Evolutionary conservation across 1,139 yeast genomes (phyloP).

Genomic region (Geotrichum siamense): DNA sequence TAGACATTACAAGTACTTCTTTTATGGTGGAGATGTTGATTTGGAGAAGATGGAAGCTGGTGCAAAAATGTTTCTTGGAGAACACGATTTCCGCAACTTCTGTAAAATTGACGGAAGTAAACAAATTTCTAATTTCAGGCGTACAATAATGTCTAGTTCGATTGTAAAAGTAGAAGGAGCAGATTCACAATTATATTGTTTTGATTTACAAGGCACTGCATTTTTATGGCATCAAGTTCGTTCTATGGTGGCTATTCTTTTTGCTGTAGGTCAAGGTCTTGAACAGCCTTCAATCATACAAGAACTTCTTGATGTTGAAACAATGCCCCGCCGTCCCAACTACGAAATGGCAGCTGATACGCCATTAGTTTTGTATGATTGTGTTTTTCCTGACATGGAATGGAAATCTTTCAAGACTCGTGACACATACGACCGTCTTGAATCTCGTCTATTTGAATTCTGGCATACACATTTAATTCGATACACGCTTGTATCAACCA

Average conservation of each 20-base stretch:
- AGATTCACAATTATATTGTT: conserved; percentile 42
- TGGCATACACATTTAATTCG: conserved; percentile 35
- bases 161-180: conserved; percentile 24
- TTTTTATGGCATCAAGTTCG: conserved; percentile 98
- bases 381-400: conserved; percentile 61
- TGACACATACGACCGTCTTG: conserved; percentile 21
- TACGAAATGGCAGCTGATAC: conserved; percentile 89
- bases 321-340: conserved; percentile 62
- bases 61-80: conserved; percentile 59
- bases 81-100: conserved; percentile 87
- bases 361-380: conserved; percentile 85
- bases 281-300: conserved; percentile 56
- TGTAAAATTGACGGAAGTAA: conserved; percentile 93
- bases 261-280: conserved; percentile 69
- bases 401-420: conserved; percentile 43
- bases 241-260: conserved; percentile 81
- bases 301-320: conserved; percentile 52
- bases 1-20: conserved; percentile 81
- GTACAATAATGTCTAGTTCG: conserved; percentile 42
- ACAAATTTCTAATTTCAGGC: conserved; percentile 68
- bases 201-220: conserved; percentile 81
- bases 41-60: conserved; percentile 63
- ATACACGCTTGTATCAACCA: conserved; percentile 31
- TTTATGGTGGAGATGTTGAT: conserved; percentile 49
- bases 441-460: conserved; percentile 25